phyloP scores from a whole-genome alignment of 129 eudicot species.

The Heracleum sosnowskyi region DNA sequence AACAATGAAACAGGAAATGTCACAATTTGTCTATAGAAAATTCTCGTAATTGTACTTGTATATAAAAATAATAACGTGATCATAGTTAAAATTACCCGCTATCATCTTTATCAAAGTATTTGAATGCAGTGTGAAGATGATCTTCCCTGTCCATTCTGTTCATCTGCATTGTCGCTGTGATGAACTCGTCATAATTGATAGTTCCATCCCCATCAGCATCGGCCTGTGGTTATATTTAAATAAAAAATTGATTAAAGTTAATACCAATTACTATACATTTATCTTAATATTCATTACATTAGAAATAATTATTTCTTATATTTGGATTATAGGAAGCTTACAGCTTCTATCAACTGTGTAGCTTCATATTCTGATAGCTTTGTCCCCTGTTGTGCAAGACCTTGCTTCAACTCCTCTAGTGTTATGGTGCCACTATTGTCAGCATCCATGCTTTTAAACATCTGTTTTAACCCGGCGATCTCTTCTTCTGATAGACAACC shows the following conservation, averaged over 20 bases:
- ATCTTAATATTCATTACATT: not conserved
- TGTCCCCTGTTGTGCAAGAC: slow-evolving; percentile 67
- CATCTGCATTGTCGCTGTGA: slow-evolving; percentile 91
- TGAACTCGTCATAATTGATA: slow-evolving; percentile 81
- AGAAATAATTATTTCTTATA: not conserved
- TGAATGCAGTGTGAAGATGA: slow-evolving; percentile 87
- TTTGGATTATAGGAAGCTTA: slow-evolving; percentile 23
- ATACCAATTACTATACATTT: not conserved
- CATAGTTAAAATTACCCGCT: slow-evolving; percentile 53
- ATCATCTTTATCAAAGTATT: slow-evolving; percentile 72
- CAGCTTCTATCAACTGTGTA: slow-evolving; percentile 78
- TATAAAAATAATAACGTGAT: not conserved
- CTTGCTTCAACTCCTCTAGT: slow-evolving; percentile 72
- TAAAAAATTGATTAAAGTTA: not conserved
- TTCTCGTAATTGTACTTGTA: not conserved
- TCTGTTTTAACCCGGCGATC: slow-evolving; percentile 77
- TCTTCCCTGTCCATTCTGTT: slow-evolving; percentile 90
- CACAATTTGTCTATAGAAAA: not conserved
- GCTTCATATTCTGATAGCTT: slow-evolving; percentile 66
- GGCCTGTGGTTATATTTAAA: slow-evolving; percentile 29
- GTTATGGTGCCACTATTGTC: slow-evolving; percentile 87
- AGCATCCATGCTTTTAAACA: slow-evolving; percentile 76
- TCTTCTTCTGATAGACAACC: slow-evolving; percentile 88
- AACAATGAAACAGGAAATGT: not conserved
- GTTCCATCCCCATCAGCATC: slow-evolving; percentile 93